Evolutionary conservation across 208 protist species (phyloP).

Genomic region (Sergeia podlipaevii): DNA sequence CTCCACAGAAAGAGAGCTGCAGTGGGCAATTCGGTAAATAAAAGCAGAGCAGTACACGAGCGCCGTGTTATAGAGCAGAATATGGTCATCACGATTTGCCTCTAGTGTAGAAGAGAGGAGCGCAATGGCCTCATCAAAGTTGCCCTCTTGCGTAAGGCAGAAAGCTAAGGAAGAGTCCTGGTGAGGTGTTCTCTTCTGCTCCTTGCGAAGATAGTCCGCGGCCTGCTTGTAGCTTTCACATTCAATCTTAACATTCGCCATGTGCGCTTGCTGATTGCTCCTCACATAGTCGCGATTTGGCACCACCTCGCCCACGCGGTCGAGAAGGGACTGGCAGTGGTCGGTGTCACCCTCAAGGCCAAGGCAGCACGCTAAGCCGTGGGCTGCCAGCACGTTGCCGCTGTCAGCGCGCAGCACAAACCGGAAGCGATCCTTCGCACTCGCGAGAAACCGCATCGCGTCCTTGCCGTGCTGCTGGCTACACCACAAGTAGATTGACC

Average conservation of each 20-base stretch:
- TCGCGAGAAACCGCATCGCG: slow-evolving; percentile 28
- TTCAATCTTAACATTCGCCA: slow-evolving; percentile 72
- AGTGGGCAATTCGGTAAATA: slow-evolving; percentile 26
- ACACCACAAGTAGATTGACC: slow-evolving; percentile 55
- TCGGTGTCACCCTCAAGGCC: slow-evolving; percentile 57
- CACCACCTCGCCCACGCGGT: slow-evolving; percentile 62
- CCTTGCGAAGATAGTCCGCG: slow-evolving; percentile 59
- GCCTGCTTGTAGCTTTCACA: slow-evolving; percentile 75
- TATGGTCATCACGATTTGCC: slow-evolving; percentile 19
- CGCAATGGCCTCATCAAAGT: slow-evolving; percentile 57
- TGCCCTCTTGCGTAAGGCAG: slow-evolving; percentile 56
- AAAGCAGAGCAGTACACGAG: slow-evolving; percentile 74
- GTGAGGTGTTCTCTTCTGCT: slow-evolving; percentile 26
- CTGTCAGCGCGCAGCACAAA: slow-evolving; percentile 54
- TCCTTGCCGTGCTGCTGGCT: slow-evolving; percentile 58
- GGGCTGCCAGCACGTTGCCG: slow-evolving; percentile 72
- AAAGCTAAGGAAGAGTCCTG: slow-evolving; percentile 69
- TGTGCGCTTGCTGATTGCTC: slow-evolving; percentile 44
- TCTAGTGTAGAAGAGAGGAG: slow-evolving; percentile 31
- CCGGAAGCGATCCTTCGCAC: slow-evolving; percentile 49
- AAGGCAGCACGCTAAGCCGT: slow-evolving; percentile 83
- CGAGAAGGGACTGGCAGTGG: slow-evolving; percentile 59
- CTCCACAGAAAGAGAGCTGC: slow-evolving; percentile 26
- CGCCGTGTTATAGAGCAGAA: slow-evolving; percentile 69
- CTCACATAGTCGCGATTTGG: slow-evolving; percentile 54